A percentile compares a stretch with the other conserved stretches of the same genome.
Conservation (phyloP, 306 rosid genomes). For the Lathyrus tuberosus region DNA sequence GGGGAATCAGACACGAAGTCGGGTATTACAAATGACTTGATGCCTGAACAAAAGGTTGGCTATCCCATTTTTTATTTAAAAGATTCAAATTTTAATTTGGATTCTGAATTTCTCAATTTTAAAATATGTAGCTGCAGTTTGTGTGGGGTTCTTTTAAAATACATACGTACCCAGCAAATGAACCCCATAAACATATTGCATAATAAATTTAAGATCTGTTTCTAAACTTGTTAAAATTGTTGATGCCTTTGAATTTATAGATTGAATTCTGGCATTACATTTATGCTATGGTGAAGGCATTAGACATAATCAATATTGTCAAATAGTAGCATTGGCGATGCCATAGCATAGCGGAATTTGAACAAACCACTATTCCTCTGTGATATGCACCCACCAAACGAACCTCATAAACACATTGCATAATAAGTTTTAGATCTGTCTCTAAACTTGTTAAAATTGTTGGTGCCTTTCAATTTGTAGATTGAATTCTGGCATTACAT, state of each 20-base stretch:
- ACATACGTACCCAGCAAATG: neutral
- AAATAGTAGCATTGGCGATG: too few species aligned
- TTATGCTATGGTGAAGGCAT: too few species aligned
- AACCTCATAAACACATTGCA: neutral
- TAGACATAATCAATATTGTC: too few species aligned
- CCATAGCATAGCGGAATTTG: too few species aligned
- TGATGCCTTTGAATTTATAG: conserved; percentile 6
- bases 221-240: conserved; percentile 4
- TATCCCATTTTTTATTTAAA: neutral
- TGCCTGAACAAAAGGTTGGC: conserved; percentile 59
- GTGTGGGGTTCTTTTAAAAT: conserved; percentile 21
- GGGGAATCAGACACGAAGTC: conserved; percentile 47
- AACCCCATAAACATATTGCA: neutral
- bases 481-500: neutral
- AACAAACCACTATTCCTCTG: too few species aligned
- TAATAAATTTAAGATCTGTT: conserved; percentile 21
- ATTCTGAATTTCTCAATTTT: conserved; percentile 7
- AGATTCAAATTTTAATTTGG: conserved; percentile 7
- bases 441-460: conserved; percentile 4
- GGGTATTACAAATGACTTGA: conserved; percentile 40
- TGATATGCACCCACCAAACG: neutral
- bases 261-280: neutral
- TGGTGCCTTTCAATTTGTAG: conserved; percentile 6
- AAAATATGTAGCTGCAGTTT: neutral
- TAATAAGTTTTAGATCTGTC: conserved; percentile 23